phyloP scores from a whole-genome alignment of 495 filamentous ascomycete genomes.

The Penicillium cosmopolitanum region DNA sequence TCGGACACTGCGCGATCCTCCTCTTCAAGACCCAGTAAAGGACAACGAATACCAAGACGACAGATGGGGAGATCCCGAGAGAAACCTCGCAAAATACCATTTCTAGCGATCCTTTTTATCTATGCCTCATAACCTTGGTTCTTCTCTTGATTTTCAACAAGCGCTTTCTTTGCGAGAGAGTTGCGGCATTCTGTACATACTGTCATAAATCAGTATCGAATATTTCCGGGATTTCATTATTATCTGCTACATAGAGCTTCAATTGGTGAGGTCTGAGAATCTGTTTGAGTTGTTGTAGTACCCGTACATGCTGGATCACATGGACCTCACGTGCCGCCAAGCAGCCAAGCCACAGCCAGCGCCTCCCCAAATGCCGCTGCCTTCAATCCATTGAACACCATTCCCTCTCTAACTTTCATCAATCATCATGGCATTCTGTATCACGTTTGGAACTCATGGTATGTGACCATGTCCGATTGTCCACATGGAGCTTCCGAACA shows the following conservation, averaged over 20 bases:
- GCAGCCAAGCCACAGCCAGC: slow-evolving; percentile 33
- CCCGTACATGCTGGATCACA: slow-evolving; percentile 17
- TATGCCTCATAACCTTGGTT: slow-evolving; percentile 15
- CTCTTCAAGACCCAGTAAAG: slow-evolving; percentile 97
- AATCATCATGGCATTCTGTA: slow-evolving; percentile 54
- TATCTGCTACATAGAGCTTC: not conserved
- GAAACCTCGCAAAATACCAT: slow-evolving; percentile 16
- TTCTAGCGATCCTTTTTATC: slow-evolving; percentile 21
- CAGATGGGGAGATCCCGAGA: not conserved
- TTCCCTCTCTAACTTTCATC: not conserved
- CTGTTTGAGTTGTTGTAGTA: not conserved
- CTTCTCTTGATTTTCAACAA: slow-evolving; percentile 3
- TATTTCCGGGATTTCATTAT: not conserved
- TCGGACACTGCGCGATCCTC: slow-evolving; percentile 96
- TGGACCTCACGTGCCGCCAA: slow-evolving; percentile 31
- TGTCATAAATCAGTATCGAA: slow-evolving; percentile 10
- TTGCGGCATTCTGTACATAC: slow-evolving; percentile 21
- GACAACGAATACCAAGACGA: not conserved
- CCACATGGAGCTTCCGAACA: not conserved
- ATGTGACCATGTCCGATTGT: slow-evolving; percentile 14
- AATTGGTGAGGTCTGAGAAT: not conserved
- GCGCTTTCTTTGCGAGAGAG: slow-evolving; percentile 12
- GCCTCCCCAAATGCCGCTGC: slow-evolving; percentile 30
- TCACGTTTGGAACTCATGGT: slow-evolving; percentile 61
- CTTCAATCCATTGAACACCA: slow-evolving; percentile 18